Conservation (phyloP, 331 rosid species). For the Phaseolus coccineus region DNA sequence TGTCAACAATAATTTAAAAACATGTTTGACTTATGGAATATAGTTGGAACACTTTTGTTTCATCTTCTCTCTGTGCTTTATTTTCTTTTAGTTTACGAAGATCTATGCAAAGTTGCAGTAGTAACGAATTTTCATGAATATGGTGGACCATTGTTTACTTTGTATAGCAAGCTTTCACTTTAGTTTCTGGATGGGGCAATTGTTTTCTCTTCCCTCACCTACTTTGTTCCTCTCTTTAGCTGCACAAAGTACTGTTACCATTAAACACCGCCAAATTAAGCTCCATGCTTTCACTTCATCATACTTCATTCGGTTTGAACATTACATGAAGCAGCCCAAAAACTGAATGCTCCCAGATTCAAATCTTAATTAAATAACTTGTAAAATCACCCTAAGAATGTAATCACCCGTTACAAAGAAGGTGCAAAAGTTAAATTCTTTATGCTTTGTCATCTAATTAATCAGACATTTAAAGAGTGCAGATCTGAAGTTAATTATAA, state of each 20-base stretch:
- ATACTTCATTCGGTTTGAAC: background rate
- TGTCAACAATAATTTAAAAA: background rate
- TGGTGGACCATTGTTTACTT: slow-evolving; percentile 8
- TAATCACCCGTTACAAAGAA: slow-evolving; percentile 10
- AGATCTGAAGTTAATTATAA: background rate
- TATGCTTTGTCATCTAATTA: slow-evolving; percentile 1
- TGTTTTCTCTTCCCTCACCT: background rate
- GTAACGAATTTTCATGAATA: background rate
- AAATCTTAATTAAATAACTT: background rate
- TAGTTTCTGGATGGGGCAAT: background rate
- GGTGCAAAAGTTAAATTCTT: background rate
- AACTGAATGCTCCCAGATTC: background rate
- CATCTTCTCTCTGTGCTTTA: slow-evolving; percentile 2
- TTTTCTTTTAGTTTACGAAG: background rate
- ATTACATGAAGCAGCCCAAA: background rate
- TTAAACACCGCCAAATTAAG: background rate
- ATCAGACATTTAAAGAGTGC: background rate
- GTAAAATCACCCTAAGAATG: background rate
- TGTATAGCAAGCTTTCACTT: background rate
- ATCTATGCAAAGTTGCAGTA: background rate
- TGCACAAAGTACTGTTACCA: background rate
- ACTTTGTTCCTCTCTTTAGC: background rate
- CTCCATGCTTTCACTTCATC: background rate
- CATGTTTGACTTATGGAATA: background rate
- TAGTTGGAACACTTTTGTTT: slow-evolving; percentile 4